Conservation (phyloP, 1,139 yeast genomes). For the Kodamaea sp. region DNA sequence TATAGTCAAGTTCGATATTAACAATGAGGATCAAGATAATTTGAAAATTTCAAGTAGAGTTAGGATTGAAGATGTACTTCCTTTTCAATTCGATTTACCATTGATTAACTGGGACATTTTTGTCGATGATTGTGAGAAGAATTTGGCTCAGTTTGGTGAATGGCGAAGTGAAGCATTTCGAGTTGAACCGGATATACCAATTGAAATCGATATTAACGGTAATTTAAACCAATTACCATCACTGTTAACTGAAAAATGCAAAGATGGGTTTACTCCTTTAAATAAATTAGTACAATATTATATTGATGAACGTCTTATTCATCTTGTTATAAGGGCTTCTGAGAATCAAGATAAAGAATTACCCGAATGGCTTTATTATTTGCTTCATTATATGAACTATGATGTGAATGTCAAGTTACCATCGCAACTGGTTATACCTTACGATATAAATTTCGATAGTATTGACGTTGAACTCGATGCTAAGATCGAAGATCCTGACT, state of each 20-base stretch:
- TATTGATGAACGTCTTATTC: constrained; percentile 19
- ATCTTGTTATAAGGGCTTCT: constrained; percentile 19
- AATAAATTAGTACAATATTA: constrained; percentile 21
- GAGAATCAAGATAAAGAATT: constrained; percentile 13
- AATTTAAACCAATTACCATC: constrained; percentile 17
- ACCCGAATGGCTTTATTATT: constrained; percentile 27
- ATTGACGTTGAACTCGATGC: constrained; percentile 11
- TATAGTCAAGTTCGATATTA: constrained; percentile 1
- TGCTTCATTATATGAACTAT: constrained; percentile 15
- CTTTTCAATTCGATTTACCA: constrained; percentile 19
- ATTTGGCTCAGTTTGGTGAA: constrained; percentile 21
- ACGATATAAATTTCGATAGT: constrained; percentile 2
- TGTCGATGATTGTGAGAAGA: constrained; percentile 23
- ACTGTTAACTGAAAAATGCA: constrained; percentile 17
- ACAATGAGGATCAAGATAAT: constrained; percentile 2
- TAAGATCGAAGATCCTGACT: constrained; percentile 2
- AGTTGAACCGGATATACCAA: constrained; percentile 17
- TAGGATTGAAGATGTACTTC: constrained; percentile 14
- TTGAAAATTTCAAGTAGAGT: constrained; percentile 2
- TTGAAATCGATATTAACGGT: constrained; percentile 16
- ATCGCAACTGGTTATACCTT: constrained; percentile 1
- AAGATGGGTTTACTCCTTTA: constrained; percentile 20
- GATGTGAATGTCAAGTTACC: constrained; percentile 12
- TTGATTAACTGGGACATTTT: constrained; percentile 27
- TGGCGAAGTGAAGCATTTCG: constrained; percentile 20